Percentiles rank a stretch among this genome's conserved stretches.
Evolutionary conservation across 2,329 filamentous ascomycete species (phyloP).

Genomic region (Fusarium staphyleae): DNA sequence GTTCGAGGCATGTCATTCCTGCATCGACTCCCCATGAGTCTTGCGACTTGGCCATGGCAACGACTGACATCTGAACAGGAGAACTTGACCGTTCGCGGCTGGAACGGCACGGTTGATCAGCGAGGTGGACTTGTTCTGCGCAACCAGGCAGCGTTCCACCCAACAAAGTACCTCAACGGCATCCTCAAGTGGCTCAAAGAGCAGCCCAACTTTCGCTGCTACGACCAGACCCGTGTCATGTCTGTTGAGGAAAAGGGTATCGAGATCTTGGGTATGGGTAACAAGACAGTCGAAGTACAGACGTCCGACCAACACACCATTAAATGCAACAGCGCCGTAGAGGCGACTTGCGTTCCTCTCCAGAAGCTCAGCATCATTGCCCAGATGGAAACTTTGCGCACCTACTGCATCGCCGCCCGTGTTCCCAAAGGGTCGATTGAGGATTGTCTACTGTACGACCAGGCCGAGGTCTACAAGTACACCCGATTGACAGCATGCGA

Average conservation of each 20-base stretch:
- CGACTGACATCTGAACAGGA: conserved; percentile 30
- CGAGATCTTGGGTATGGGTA: conserved; percentile 23
- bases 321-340: conserved; percentile 56
- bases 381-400: conserved; percentile 60
- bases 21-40: too few relatives aligned
- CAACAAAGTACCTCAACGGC: conserved; percentile 62
- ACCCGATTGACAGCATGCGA: conserved; percentile 61
- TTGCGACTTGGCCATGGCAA: background rate
- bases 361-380: conserved; percentile 62
- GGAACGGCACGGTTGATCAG: conserved; percentile 59
- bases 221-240: conserved; percentile 57
- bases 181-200: conserved; percentile 58
- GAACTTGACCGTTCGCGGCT: conserved; percentile 57
- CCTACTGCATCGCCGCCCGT: conserved; percentile 63
- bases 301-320: conserved; percentile 57
- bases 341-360: conserved; percentile 62
- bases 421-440: conserved; percentile 60
- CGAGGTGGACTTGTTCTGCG: conserved; percentile 56
- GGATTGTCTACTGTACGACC: conserved; percentile 63
- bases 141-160: conserved; percentile 62
- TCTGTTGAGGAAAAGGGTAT: conserved; percentile 56
- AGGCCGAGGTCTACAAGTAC: conserved; percentile 63
- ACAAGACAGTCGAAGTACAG: conserved; percentile 53
- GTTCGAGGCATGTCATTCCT: conserved; percentile 12
- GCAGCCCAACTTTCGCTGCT: conserved; percentile 61